Percentiles rank a stretch among this genome's conserved stretches.
phyloP scores from a whole-genome alignment of 345 rosid genomes.

The Populus alba region DNA sequence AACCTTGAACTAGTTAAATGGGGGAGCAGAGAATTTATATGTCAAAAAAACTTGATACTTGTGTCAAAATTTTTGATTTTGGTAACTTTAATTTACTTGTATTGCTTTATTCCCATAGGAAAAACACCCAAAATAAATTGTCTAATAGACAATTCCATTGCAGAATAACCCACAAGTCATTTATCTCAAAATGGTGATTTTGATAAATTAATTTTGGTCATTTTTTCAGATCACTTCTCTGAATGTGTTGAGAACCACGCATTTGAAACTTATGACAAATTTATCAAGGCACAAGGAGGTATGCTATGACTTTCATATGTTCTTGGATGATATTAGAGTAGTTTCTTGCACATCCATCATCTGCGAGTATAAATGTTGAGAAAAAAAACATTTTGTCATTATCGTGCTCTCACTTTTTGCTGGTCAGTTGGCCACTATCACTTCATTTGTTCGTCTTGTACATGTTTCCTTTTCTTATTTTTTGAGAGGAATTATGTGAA shows the following conservation, averaged over 20 bases:
- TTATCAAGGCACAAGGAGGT: constrained; percentile 86
- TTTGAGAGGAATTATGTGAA: background rate
- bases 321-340: background rate
- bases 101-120: background rate
- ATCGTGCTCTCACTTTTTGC: background rate
- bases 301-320: constrained; percentile 15
- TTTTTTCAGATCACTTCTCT: constrained; percentile 79
- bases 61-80: background rate
- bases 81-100: background rate
- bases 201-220: constrained; percentile 8
- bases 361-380: background rate
- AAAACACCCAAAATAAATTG: background rate
- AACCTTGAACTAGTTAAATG: no score
- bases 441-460: background rate
- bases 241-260: constrained; percentile 97
- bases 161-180: background rate
- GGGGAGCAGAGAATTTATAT: no score
- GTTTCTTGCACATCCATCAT: background rate
- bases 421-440: background rate
- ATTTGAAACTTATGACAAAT: constrained; percentile 90
- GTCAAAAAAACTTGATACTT: background rate
- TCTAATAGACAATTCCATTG: background rate
- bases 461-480: background rate
- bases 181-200: constrained; percentile 1
- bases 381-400: background rate